Conservation (phyloP, 495 filamentous ascomycete genomes). For the Cryomyces minteri region DNA sequence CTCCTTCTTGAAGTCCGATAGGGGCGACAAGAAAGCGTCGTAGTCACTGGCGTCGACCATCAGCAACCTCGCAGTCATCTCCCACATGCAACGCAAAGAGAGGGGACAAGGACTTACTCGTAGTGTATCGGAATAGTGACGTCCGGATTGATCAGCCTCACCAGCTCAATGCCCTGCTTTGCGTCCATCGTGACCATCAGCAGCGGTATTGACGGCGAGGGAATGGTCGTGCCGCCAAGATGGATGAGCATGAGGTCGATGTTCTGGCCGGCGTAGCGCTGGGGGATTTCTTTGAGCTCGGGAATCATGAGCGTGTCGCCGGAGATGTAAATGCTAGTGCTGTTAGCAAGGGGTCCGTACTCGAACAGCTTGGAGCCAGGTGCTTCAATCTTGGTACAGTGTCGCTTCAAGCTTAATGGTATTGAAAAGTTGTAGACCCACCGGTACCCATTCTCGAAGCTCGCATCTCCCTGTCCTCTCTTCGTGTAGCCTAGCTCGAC, state of each 20-base stretch:
- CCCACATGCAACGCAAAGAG: neutral
- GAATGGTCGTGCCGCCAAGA: constrained; percentile 49
- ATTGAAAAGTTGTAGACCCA: neutral
- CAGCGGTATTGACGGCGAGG: constrained; percentile 32
- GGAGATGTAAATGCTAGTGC: constrained; percentile 42
- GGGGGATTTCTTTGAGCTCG: constrained; percentile 41
- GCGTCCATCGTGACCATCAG: constrained; percentile 63
- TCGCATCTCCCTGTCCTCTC: constrained; percentile 1
- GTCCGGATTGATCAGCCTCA: constrained; percentile 40
- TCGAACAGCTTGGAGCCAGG: too few species aligned
- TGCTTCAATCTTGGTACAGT: too few species aligned
- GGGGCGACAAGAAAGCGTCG: constrained; percentile 37
- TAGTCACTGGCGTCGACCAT: constrained; percentile 28
- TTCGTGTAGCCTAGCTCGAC: constrained; percentile 37
- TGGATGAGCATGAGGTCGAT: constrained; percentile 55
- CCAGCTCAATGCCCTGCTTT: constrained; percentile 38
- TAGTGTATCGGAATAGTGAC: constrained; percentile 50
- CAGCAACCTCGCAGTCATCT: neutral
- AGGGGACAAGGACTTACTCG: constrained; percentile 27
- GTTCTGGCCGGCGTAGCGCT: constrained; percentile 25
- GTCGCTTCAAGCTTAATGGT: too few species aligned
- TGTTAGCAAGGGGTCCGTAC: neutral
- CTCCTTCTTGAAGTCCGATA: constrained; percentile 40
- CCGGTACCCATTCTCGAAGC: constrained; percentile 29
- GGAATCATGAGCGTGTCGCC: constrained; percentile 52